Evolutionary conservation across 2,329 filamentous ascomycete genomes (phyloP).

Genomic region (Hypomyces perniciosus): DNA sequence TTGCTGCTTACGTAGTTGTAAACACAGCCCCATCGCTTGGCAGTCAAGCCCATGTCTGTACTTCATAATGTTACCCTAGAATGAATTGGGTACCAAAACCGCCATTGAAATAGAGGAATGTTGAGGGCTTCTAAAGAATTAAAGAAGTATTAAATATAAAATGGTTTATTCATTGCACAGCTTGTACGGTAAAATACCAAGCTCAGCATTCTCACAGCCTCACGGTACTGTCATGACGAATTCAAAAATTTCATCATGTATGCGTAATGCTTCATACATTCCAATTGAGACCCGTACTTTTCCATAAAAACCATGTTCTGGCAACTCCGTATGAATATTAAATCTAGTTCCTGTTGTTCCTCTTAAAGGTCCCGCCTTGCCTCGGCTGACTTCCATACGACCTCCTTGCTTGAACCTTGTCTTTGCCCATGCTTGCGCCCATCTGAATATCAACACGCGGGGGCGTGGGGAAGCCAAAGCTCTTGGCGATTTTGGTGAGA

Average conservation of each 20-base stretch:
- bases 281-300: not conserved
- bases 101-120: no score
- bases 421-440: slow-evolving; percentile 71
- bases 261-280: no score
- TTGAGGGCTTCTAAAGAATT: no score
- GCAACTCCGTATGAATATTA: slow-evolving; percentile 9
- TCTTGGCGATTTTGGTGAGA: slow-evolving; percentile 75
- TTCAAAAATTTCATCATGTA: no score
- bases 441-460: slow-evolving; percentile 77
- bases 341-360: slow-evolving; percentile 10
- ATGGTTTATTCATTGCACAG: no score
- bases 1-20: not conserved
- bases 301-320: not conserved
- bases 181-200: no score
- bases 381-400: slow-evolving; percentile 74
- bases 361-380: slow-evolving; percentile 36
- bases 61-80: no score
- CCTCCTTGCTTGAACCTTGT: slow-evolving; percentile 59
- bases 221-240: no score
- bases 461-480: slow-evolving; percentile 73
- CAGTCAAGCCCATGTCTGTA: not conserved
- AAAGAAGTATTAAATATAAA: no score
- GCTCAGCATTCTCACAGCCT: no score
- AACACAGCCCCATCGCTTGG: not conserved
- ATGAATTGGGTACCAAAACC: no score